phyloP scores from a whole-genome alignment of 805 yeast species.

The Spathaspora hagerdaliae region DNA sequence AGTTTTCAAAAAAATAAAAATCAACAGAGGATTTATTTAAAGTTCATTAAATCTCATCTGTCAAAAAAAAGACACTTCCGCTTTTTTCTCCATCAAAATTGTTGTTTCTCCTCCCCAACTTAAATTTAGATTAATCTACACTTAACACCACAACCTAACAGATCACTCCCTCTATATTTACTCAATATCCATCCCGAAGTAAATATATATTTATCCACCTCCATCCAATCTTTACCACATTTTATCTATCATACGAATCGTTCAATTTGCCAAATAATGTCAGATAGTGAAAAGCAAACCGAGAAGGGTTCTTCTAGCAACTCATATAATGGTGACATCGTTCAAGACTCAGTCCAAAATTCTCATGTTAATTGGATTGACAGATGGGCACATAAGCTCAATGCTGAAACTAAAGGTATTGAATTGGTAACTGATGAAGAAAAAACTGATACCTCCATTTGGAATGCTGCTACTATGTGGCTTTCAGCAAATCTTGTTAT shows the following conservation, averaged over 20 bases:
- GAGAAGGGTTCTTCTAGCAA: conserved; percentile 4
- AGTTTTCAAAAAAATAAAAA: no score
- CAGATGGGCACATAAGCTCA: conserved; percentile 29
- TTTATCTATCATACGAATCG: background rate
- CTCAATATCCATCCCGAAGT: background rate
- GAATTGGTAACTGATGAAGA: conserved; percentile 79
- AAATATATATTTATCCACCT: conserved; percentile 7
- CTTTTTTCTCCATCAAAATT: no score
- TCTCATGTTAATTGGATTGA: conserved; percentile 18
- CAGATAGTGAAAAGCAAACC: conserved; percentile 6
- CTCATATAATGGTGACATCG: conserved; percentile 1
- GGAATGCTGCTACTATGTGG: conserved; percentile 85
- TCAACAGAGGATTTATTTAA: no score
- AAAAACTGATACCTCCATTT: conserved; percentile 60
- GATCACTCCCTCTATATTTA: conserved; percentile 9
- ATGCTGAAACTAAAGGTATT: conserved; percentile 62
- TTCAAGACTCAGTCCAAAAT: conserved; percentile 1
- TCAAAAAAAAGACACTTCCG: no score
- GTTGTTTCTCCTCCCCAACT: no score
- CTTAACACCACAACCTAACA: background rate
- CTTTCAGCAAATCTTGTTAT: conserved; percentile 84
- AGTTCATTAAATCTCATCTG: no score
- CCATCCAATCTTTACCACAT: conserved; percentile 3
- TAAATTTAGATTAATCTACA: background rate
- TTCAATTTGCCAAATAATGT: background rate